phyloP scores from a whole-genome alignment of 2,329 filamentous ascomycete species.

The Aureobasidium melanogenum region DNA sequence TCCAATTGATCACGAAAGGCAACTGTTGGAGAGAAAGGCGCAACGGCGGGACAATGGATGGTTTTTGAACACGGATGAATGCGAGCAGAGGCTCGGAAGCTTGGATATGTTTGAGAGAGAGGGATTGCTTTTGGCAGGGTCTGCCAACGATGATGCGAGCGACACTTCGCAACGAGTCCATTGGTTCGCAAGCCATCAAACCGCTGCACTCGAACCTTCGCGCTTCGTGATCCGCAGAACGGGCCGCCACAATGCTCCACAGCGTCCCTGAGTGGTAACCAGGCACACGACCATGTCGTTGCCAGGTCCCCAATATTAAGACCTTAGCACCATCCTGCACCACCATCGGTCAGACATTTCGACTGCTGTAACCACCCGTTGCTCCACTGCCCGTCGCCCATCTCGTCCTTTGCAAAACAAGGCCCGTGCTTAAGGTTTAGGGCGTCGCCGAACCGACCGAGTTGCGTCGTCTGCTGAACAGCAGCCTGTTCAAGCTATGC shows the following conservation, averaged over 20 bases:
- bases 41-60: slow-evolving; percentile 7
- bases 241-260: not conserved
- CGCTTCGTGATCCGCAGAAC: not conserved
- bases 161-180: not conserved
- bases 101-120: not conserved
- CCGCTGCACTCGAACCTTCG: not conserved
- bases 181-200: not conserved
- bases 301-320: not conserved
- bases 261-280: not conserved
- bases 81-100: not conserved
- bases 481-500: not conserved
- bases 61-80: slow-evolving; percentile 1
- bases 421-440: not conserved
- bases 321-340: not conserved
- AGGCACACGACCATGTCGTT: not conserved
- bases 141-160: not conserved
- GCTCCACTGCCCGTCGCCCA: not conserved
- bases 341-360: not conserved
- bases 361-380: too few relatives aligned
- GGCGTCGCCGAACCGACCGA: not conserved
- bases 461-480: not conserved
- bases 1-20: not conserved
- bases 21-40: not conserved
- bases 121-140: slow-evolving; percentile 1
- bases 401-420: not conserved